A percentile compares a stretch with the other conserved stretches of the same genome.
Conservation (phyloP, 805 yeast species). For the Debaryomyces castellii region DNA sequence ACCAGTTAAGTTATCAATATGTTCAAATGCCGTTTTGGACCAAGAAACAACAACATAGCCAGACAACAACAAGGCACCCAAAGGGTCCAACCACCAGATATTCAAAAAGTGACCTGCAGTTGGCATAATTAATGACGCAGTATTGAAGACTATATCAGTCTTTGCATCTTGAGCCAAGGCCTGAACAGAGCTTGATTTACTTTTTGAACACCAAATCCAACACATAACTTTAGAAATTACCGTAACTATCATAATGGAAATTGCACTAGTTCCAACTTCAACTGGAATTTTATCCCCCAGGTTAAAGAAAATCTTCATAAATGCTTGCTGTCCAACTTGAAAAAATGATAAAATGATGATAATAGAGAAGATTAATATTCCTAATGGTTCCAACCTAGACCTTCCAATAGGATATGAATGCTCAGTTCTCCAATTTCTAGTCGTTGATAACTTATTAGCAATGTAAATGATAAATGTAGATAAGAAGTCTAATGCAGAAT, state of each 20-base stretch:
- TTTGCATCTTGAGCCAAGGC: slow-evolving; percentile 82
- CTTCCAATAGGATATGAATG: slow-evolving; percentile 68
- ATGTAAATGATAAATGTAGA: slow-evolving; percentile 72
- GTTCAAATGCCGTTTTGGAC: slow-evolving; percentile 65
- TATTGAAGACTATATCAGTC: slow-evolving; percentile 74
- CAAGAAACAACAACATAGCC: slow-evolving; percentile 63
- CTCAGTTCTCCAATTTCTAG: slow-evolving; percentile 45
- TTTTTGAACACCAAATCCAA: slow-evolving; percentile 60
- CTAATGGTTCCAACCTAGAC: slow-evolving; percentile 72
- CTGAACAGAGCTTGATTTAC: slow-evolving; percentile 65
- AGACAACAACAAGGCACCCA: slow-evolving; percentile 68
- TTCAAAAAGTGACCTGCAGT: slow-evolving; percentile 50
- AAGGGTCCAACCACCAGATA: slow-evolving; percentile 72
- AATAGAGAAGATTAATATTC: slow-evolving; percentile 70
- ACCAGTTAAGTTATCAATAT: slow-evolving; percentile 73
- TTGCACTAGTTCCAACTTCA: slow-evolving; percentile 48
- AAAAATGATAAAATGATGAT: slow-evolving; percentile 69
- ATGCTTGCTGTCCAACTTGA: slow-evolving; percentile 69
- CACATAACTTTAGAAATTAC: slow-evolving; percentile 59
- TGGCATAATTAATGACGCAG: slow-evolving; percentile 72
- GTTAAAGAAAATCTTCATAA: slow-evolving; percentile 43
- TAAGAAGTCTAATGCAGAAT: slow-evolving; percentile 69
- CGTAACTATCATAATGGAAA: slow-evolving; percentile 61
- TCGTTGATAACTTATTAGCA: slow-evolving; percentile 51
- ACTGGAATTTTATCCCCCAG: slow-evolving; percentile 39